Base-by-base conservation (phyloP, 805 yeast species). In the Maudiozyma turicensis region DNA sequence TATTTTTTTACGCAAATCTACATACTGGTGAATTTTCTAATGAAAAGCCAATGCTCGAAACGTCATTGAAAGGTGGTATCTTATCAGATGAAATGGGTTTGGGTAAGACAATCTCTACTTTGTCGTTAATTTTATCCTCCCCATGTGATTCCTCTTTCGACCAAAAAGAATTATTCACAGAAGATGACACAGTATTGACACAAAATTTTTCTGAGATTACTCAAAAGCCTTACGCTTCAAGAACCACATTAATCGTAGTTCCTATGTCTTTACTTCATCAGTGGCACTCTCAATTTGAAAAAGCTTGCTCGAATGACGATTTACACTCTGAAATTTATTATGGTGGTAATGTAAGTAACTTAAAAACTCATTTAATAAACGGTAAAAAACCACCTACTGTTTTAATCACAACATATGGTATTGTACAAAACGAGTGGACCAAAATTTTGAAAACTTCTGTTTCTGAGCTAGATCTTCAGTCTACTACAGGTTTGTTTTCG, bases 41-140 rank as follows among this genome's bases (percentile, higher is more conserved):
- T 13, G 74, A 76, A 26, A 79, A 76, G 52, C 97, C 96, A 1
- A 57, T 80, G 10, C 69, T 88, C 40, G 78, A 74, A 50, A 72
- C 82, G 1, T 59, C 75, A 15, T 74, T 82, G 45, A 72, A 73
- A 45, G 97, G 98, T 37, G 98, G 98, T 2, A 85, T 90, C 20
- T 68, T 90, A 13, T 95, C 97, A 0, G 98, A 90, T 68, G 98
- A 90, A 64, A 90, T 90, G 98, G 98, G 98, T 0, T 72, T 90
- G 8, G 98, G 98, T 41, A 90, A 90, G 61, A 90, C 98, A 0
- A 84, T 90, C 28, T 84, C 95, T 1, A 80, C 95, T 0, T 66
- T 88, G 47, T 76, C 96, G 0, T 67, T 91, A 45, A 72, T 90
- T 10, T 78, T 84, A 49, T 74, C 86, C 0, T 81, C 75, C 8